Conservation (phyloP, 352 stramenopile genomes). For the Pythium phragmitis region DNA sequence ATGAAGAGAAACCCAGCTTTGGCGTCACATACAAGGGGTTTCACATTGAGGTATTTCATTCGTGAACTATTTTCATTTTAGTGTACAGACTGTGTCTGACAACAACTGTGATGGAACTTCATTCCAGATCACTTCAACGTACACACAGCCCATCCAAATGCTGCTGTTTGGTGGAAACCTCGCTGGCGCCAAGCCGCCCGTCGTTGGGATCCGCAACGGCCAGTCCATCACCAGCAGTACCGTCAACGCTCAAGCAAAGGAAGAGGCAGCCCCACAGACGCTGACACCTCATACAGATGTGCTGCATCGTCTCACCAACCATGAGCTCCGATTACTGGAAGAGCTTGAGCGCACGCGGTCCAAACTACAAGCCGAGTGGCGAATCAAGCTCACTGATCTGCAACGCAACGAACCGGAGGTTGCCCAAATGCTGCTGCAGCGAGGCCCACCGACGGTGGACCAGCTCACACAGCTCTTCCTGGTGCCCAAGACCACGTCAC, state of each 20-base stretch:
- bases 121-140: not conserved
- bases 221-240: not conserved
- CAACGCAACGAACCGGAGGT: slow-evolving; percentile 43
- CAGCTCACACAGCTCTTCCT: slow-evolving; percentile 45
- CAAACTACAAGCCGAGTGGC: slow-evolving; percentile 69
- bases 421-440: slow-evolving; percentile 20
- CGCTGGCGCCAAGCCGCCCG: slow-evolving; percentile 28
- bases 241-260: not conserved
- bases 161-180: slow-evolving; percentile 73
- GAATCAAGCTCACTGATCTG: slow-evolving; percentile 57
- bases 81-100: not conserved
- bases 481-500: slow-evolving; percentile 18
- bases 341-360: slow-evolving; percentile 72
- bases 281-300: slow-evolving; percentile 58
- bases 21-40: not conserved
- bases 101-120: not conserved
- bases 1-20: not conserved
- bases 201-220: not conserved
- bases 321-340: slow-evolving; percentile 73
- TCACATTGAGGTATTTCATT: not conserved
- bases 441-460: slow-evolving; percentile 34
- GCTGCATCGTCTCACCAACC: slow-evolving; percentile 69
- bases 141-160: not conserved
- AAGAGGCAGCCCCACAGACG: slow-evolving; percentile 2
- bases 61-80: not conserved